Conservation (phyloP, 139 green algal genomes). For the Dunaliella sp. region DNA sequence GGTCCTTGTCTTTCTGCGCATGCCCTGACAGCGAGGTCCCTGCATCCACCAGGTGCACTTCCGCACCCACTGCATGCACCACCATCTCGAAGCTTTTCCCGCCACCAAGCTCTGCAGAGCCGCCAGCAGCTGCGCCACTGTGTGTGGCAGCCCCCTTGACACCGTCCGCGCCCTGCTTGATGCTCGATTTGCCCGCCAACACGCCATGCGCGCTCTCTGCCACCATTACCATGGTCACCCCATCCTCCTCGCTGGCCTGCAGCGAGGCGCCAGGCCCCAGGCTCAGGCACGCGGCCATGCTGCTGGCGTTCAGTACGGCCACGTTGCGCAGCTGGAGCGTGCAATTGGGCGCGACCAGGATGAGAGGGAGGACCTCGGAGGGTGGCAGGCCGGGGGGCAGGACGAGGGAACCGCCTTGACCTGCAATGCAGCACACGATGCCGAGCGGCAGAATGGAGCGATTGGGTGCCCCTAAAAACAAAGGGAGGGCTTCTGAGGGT, state of each 20-base stretch:
- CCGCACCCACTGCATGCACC: slow-evolving; percentile 21
- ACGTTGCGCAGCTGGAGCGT: slow-evolving; percentile 82
- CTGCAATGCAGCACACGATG: not conserved
- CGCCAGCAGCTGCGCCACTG: not conserved
- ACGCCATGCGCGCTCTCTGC: slow-evolving; percentile 1
- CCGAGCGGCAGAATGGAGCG: slow-evolving; percentile 64
- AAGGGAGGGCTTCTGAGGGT: slow-evolving; percentile 62
- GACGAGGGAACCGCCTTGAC: slow-evolving; percentile 52
- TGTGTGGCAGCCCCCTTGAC: not conserved
- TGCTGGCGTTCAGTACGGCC: slow-evolving; percentile 62
- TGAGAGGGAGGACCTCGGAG: slow-evolving; percentile 71
- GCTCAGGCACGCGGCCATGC: slow-evolving; percentile 65
- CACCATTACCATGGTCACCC: slow-evolving; percentile 33
- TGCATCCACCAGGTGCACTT: slow-evolving; percentile 31
- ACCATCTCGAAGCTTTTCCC: slow-evolving; percentile 16
- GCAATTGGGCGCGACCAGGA: slow-evolving; percentile 71
- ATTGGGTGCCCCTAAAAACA: slow-evolving; percentile 78
- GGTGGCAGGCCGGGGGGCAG: slow-evolving; percentile 57
- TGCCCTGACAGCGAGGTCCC: too few species aligned
- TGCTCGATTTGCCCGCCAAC: not conserved
- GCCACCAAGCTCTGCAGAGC: not conserved
- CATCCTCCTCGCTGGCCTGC: slow-evolving; percentile 42
- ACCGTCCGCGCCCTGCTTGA: not conserved
- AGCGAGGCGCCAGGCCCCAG: slow-evolving; percentile 59
- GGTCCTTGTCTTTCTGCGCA: too few species aligned